These are phyloP conservation scores for Kodamaea sp. DNA, from an alignment of 1,139 yeast genomes.

Conservation along the genomic window DNA sequence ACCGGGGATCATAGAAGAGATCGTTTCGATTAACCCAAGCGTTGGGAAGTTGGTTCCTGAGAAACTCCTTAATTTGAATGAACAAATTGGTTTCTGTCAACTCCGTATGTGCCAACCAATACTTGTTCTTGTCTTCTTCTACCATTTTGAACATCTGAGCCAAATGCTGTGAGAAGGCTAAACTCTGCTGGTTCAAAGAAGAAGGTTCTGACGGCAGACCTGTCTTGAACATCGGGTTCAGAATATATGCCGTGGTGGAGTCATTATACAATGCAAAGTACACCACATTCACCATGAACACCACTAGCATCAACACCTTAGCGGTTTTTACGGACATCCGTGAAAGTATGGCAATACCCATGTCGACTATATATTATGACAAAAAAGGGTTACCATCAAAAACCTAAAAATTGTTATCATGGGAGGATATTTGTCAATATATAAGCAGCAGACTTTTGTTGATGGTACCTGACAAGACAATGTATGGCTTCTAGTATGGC, in stretches of 20 bases:
- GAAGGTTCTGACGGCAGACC: too few species aligned
- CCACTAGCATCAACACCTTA: slow-evolving; percentile 3
- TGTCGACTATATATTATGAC: too few species aligned
- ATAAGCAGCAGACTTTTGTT: too few species aligned
- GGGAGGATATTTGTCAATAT: too few species aligned
- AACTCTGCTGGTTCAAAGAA: too few species aligned
- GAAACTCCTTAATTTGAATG: slow-evolving; percentile 13
- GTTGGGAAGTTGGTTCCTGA: slow-evolving; percentile 16
- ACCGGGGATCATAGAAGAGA: slow-evolving; percentile 19
- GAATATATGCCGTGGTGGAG: too few species aligned
- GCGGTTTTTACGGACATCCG: slow-evolving; percentile 3
- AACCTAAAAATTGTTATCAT: too few species aligned
- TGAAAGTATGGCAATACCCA: slow-evolving; percentile 4
- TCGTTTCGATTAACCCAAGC: slow-evolving; percentile 18
- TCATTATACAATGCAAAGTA: slow-evolving; percentile 5
- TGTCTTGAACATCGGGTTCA: too few species aligned
- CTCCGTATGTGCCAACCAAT: slow-evolving; percentile 17
- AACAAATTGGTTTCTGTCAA: slow-evolving; percentile 9
- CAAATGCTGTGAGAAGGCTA: too few species aligned
- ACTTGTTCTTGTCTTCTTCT: slow-evolving; percentile 12
- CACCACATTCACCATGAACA: slow-evolving; percentile 6
- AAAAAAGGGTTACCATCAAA: too few species aligned
- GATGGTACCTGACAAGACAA: too few species aligned
- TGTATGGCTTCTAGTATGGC: too few species aligned
- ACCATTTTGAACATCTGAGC: slow-evolving; percentile 10